Evolutionary conservation across 2,329 filamentous ascomycete genomes (phyloP).

Genomic region (Botrytis deweyae): DNA sequence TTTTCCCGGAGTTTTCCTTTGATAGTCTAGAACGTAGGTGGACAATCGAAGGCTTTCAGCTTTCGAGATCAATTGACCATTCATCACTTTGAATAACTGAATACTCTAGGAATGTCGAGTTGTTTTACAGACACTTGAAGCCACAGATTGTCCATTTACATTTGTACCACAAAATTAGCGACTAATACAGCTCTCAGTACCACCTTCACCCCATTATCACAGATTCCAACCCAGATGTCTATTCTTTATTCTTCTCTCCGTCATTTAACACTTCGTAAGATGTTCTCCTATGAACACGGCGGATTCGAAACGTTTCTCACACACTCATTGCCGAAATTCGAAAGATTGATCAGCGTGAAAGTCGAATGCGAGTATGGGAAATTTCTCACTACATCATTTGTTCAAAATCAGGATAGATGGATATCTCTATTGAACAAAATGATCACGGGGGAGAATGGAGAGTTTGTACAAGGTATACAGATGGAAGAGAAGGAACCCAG

Average conservation of each 20-base stretch:
- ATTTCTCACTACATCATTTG: background rate
- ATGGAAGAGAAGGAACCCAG: accelerated
- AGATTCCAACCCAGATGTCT: background rate
- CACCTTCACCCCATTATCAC: background rate
- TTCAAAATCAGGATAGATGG: background rate
- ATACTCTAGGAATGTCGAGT: background rate
- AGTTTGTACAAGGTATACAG: background rate
- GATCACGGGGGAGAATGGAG: background rate
- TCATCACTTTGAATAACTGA: background rate
- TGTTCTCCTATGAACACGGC: background rate
- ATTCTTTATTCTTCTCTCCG: background rate
- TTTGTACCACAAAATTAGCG: background rate
- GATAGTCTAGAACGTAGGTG: background rate
- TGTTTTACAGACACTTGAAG: background rate
- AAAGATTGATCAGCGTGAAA: background rate
- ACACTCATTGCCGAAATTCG: background rate
- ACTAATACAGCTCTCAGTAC: background rate
- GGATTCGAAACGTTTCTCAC: background rate
- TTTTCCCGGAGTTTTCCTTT: background rate
- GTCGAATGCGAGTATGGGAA: background rate
- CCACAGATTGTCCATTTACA: background rate
- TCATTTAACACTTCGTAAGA: background rate
- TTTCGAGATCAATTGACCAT: background rate
- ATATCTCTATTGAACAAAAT: background rate
- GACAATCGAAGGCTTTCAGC: background rate